Evolutionary conservation across 805 yeast genomes (phyloP), one percentile per base, ranked within the genome.

Genomic region (Allodekkera sacchari): DNA sequence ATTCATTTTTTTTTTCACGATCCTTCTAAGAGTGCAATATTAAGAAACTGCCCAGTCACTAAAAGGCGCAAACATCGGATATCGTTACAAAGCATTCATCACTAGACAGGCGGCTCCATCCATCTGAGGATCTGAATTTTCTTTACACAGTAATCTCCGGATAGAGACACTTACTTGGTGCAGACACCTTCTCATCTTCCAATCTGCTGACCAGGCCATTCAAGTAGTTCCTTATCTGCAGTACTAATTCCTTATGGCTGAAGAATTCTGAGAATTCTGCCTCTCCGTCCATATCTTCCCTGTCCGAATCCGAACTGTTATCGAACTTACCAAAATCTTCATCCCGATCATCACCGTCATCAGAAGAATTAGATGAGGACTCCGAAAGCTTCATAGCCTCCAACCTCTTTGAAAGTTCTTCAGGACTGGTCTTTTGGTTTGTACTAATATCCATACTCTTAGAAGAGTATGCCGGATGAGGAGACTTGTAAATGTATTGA

Each of bases 401-500:
- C 25, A 48, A 20, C 22, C 30, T 36, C 19, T 32, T 17, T 2
- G 30, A 16, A 13, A 48, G 22, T 7, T 45, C 49, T 5, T 33
- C 33, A 22, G 34, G 37, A 10, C 51, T 34, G 6, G 56, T 26
- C 45, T 51, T 60, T 37, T 63, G 68, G 27, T 47, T 49, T 24
- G 57, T 50, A 20, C 66, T 57, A 34, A 61, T 45, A 34, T 59
- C 53, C 35, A 50, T 50, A 22, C 58, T 54, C 44, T 55, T 58
- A 32, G 42, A 42, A 14, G 40, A 38, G 22, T 35, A 47, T 17
- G 34, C 28, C 7, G 33, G 18, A 27, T 48, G 57, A 22, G 37
- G 22, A 16, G 46, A 36, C 39, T 61, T 51, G 9, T 41, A 33
- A 6, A 30, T 33, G 8, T 37, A 30, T 25, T 37, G 47, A 14